Evolutionary conservation across 371 early-diverging fungal species (phyloP), one percentile per base, ranked within the genome.

Genomic region (Mucor velutinosus): DNA sequence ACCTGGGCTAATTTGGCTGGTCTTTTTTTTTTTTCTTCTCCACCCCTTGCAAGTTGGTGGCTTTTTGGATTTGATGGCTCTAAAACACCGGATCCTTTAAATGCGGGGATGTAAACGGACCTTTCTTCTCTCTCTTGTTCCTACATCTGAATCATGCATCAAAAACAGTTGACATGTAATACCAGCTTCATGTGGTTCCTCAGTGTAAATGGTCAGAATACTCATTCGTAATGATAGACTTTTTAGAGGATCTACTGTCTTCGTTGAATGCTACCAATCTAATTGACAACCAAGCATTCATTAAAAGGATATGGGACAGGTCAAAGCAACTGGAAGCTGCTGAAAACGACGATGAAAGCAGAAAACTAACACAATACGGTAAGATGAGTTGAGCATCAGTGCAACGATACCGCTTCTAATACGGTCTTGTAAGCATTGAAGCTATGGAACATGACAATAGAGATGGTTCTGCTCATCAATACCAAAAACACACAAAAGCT

Each of bases 31-130:
- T 51, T 19, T 37, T 14, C 37, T 37, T 37, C 15, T 23, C 49
- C 33, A n/a, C n/a, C 41, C 65, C 65, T 58, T 65, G 65, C 59
- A 64, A 39, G 25, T 56, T 29, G 55, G 65, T 64, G 65, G 65
- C 65, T 64, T 64, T 41, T 15, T 55, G 49, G 19, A 5, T 61
- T 30, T 10, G 59, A 29, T 47, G 47, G 19, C 47, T 3, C 4
- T 41, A 0, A 11, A 41, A 8, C 41, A 4, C 45, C n/a, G 14
- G 11, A 8, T 23, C 49, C 47, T 49, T 51, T 8, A 51, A 51
- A 23, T 51, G 51, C 51, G 51, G 51, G 23, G 51, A 21, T 51
- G 51, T 4, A 51, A 51, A 45, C 45, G 45, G 45, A 19, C 19
- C 45, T 45, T 17, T n/a, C 45, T 19, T 7, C n/a, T n/a, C 14